Conservation (phyloP, 1,139 yeast species). For the Saccharomyces uvarum region DNA sequence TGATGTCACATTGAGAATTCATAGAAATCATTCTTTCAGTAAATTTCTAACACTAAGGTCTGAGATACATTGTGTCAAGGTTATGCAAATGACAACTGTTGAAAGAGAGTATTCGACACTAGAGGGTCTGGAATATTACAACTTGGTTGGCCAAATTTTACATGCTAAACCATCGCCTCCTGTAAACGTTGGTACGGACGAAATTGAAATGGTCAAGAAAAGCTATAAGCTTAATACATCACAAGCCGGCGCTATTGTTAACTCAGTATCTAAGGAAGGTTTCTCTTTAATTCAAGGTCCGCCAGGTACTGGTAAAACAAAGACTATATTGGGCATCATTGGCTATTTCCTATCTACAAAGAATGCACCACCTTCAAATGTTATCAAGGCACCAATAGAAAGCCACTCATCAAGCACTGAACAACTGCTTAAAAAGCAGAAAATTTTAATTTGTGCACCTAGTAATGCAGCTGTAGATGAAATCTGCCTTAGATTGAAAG, state of each 20-base stretch:
- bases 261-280: slow-evolving; percentile 61
- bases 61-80: slow-evolving; percentile 57
- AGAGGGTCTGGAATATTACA: slow-evolving; percentile 74
- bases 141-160: slow-evolving; percentile 56
- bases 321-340: slow-evolving; percentile 85
- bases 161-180: slow-evolving; percentile 51
- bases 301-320: slow-evolving; percentile 97
- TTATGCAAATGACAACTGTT: slow-evolving; percentile 81
- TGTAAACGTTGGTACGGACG: slow-evolving; percentile 30
- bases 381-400: slow-evolving; percentile 19
- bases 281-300: slow-evolving; percentile 95
- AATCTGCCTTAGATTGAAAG: slow-evolving; percentile 73
- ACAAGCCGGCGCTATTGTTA: slow-evolving; percentile 82
- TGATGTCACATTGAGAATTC: slow-evolving; percentile 69
- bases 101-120: slow-evolving; percentile 89
- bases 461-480: slow-evolving; percentile 99
- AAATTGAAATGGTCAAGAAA: slow-evolving; percentile 38
- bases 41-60: slow-evolving; percentile 55
- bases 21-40: slow-evolving; percentile 36
- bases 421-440: slow-evolving; percentile 35
- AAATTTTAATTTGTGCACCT: slow-evolving; percentile 89
- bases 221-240: slow-evolving; percentile 68
- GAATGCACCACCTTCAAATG: slow-evolving; percentile 24
- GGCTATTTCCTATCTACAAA: slow-evolving; percentile 58
- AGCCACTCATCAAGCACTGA: slow-evolving; percentile 15